phyloP scores from a whole-genome alignment of 148 eudicot species.

The Vaccinium corymbosum region DNA sequence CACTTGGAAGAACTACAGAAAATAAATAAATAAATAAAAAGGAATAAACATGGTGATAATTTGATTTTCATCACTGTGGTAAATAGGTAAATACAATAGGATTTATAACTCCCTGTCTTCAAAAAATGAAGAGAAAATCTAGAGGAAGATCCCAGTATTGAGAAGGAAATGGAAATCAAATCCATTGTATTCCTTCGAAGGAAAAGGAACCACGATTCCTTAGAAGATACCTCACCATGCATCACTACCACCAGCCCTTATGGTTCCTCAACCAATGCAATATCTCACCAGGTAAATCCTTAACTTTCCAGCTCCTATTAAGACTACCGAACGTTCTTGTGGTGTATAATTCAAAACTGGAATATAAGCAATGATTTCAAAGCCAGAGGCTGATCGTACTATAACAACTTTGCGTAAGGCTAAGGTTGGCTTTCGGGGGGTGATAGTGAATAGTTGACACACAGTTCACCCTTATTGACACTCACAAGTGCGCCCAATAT shows the following conservation, averaged over 20 bases:
- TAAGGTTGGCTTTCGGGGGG: not conserved
- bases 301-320: not conserved
- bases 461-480: not conserved
- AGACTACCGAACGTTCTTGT: not conserved
- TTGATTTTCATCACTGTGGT: not conserved
- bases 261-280: not conserved
- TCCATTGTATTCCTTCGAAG: not conserved
- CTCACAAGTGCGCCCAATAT: not conserved
- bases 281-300: not conserved
- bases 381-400: not conserved
- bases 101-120: not conserved
- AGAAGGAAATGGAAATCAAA: not conserved
- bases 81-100: not conserved
- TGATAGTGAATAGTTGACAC: too few relatives aligned
- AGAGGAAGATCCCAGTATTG: not conserved
- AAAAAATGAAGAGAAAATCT: not conserved
- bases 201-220: not conserved
- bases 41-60: not conserved
- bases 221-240: not conserved
- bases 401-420: not conserved
- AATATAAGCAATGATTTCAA: not conserved
- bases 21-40: too few relatives aligned
- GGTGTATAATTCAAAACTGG: not conserved
- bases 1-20: not conserved
- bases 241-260: not conserved